phyloP scores from a whole-genome alignment of 768 basidiomycete genomes.

The Gyrodon lividus region DNA sequence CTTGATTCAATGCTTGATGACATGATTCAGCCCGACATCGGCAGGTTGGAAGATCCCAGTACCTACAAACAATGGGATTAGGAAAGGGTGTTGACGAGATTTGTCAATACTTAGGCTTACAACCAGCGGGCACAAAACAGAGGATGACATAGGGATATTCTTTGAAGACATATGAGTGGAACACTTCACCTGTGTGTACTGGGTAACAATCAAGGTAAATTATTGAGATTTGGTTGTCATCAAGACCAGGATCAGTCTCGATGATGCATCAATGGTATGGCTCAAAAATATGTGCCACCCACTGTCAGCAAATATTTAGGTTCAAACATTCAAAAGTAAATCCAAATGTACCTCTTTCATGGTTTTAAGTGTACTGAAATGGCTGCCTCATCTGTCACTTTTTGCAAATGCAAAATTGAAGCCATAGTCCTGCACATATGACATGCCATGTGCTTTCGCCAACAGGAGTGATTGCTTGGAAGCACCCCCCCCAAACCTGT shows the following conservation, averaged over 20 bases:
- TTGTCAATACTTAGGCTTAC: no score
- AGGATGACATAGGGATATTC: not conserved
- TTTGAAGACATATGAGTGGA: conserved; percentile 10
- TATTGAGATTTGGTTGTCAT: conserved; percentile 19
- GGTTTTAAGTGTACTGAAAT: conserved; percentile 28
- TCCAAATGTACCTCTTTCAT: conserved; percentile 19
- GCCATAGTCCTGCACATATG: conserved; percentile 8
- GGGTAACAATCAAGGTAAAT: conserved; percentile 28
- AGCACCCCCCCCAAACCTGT: conserved; percentile 26
- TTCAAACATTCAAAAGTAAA: not conserved
- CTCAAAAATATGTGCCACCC: conserved; percentile 13
- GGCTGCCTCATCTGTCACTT: conserved; percentile 4
- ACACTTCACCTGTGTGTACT: conserved; percentile 27
- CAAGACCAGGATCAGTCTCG: conserved; percentile 3
- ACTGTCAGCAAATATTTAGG: not conserved
- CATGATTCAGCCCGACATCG: conserved; percentile 30
- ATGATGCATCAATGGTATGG: conserved; percentile 14
- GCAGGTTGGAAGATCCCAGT: conserved; percentile 21
- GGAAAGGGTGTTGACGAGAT: no score
- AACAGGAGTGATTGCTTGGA: conserved; percentile 17
- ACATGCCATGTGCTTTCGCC: not conserved
- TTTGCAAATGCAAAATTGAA: conserved; percentile 24
- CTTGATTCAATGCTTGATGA: conserved; percentile 27
- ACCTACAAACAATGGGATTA: no score
- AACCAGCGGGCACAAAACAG: no score